Evolutionary conservation across 2,329 filamentous ascomycete genomes (phyloP).

Genomic region (Cladophialophora yegresii): DNA sequence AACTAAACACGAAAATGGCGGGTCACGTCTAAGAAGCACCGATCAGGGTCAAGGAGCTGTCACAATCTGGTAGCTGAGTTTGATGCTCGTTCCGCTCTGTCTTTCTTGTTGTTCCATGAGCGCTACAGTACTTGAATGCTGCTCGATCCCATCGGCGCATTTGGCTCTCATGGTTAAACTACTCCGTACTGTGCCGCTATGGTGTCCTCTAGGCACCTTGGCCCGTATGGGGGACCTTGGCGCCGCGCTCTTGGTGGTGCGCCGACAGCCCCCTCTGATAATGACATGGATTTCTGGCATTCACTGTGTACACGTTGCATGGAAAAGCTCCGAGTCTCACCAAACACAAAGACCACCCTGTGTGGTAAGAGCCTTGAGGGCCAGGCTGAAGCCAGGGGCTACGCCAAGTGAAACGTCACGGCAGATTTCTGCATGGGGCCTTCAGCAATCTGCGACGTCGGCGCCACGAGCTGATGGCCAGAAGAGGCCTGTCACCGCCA

Average conservation of each 20-base stretch:
- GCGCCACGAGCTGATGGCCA: slow-evolving; percentile 7
- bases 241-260: no score
- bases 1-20: not conserved
- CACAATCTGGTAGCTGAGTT: not conserved
- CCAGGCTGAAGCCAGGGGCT: slow-evolving; percentile 11
- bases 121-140: not conserved
- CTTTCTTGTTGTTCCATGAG: not conserved
- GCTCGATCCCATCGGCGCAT: not conserved
- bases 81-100: not conserved
- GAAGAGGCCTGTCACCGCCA: slow-evolving; percentile 2
- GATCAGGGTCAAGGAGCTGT: not conserved
- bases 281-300: not conserved
- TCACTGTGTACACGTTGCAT: not conserved
- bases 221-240: not conserved
- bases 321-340: not conserved
- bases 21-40: not conserved
- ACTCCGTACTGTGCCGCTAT: not conserved
- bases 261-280: not conserved
- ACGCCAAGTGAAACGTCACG: slow-evolving; percentile 26
- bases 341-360: not conserved
- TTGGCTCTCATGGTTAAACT: not conserved
- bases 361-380: slow-evolving; percentile 1
- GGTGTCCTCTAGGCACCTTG: not conserved
- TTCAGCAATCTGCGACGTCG: slow-evolving; percentile 14
- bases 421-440: slow-evolving; percentile 27